Conservation (phyloP, 2,329 filamentous ascomycete genomes). For the Aureobasidium sp. region DNA sequence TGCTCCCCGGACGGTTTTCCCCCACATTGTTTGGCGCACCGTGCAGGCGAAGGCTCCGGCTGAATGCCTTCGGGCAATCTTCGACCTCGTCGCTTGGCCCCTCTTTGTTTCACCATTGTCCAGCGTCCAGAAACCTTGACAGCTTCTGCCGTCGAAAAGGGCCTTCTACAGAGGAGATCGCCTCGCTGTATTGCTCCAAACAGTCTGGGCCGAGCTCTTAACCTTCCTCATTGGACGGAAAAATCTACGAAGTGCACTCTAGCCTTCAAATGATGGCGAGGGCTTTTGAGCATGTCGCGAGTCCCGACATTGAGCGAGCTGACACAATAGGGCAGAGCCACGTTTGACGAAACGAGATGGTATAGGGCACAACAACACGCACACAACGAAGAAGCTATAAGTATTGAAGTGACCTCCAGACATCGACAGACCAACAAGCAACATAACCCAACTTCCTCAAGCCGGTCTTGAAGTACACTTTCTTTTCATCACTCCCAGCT, state of each 20-base stretch:
- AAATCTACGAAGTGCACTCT: not conserved
- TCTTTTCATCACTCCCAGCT: not conserved
- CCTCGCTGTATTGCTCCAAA: not conserved
- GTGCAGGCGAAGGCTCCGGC: not conserved
- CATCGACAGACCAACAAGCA: not conserved
- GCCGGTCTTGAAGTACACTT: constrained; percentile 5
- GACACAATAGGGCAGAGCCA: not conserved
- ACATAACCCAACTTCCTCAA: not conserved
- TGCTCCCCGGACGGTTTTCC: constrained; percentile 1
- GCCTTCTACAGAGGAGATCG: not conserved
- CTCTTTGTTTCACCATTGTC: constrained; percentile 13
- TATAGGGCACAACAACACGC: not conserved
- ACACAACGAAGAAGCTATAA: not conserved
- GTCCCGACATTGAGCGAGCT: not conserved
- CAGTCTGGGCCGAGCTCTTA: not conserved
- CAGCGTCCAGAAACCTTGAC: not conserved
- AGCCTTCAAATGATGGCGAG: not conserved
- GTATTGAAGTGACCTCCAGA: not conserved
- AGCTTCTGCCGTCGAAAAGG: constrained; percentile 4
- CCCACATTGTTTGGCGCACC: constrained; percentile 8
- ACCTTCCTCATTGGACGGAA: constrained; percentile 5
- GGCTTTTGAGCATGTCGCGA: not conserved
- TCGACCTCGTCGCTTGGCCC: not conserved
- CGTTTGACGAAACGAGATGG: not conserved
- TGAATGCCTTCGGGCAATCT: not conserved